Base-by-base conservation (phyloP, 140 eudicot species). In the Oenanthe javanica region DNA sequence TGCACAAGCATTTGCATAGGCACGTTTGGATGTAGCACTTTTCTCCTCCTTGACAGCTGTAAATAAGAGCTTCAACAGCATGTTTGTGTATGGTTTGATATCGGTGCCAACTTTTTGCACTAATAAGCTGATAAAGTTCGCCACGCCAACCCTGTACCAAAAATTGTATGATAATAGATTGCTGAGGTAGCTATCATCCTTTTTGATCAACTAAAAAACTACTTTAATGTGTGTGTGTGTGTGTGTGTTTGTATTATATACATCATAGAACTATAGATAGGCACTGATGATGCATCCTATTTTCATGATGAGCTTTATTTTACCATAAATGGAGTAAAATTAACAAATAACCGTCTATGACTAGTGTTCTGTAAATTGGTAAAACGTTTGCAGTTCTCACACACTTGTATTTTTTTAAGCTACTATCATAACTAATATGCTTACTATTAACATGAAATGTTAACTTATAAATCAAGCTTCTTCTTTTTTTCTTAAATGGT, bases 1-100 rank as follows among this genome's bases (percentile, higher is more conserved):
- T 21, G 97, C 99, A 89, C 97, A 95, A 73, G 99, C 91, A 87
- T 90, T 95, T 64, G 99, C 96, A 95, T 87, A 95, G 54, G 99
- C 96, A 85, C 93, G 95, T 86, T 92, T 95, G 9, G 92, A 91
- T 54, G 93, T 82, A 79, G 89, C 87, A 81, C 99, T 92, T 89
- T 80, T 89, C 86, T 95, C 99, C 81, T 95, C 97, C 84, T 92
- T 88, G 4, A 86, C 97, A 84, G 84, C 99, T 75, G 89, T 90
- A 89, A 92, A 91, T 81, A 95, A 84, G 71, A 95, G 97, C 91
- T 85, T 88, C 82, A 95, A 79, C 23, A 95, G 87, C 80, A 66
- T 79, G 86, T 82, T 87, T 63, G 96, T 87, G 85, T 89, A 95
- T 13, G 97, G 93, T 81, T 90, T 90, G 74, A 92, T 92, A 82